Evolutionary conservation across 1,139 yeast species (phyloP).

Genomic region (Taphrina communis): DNA sequence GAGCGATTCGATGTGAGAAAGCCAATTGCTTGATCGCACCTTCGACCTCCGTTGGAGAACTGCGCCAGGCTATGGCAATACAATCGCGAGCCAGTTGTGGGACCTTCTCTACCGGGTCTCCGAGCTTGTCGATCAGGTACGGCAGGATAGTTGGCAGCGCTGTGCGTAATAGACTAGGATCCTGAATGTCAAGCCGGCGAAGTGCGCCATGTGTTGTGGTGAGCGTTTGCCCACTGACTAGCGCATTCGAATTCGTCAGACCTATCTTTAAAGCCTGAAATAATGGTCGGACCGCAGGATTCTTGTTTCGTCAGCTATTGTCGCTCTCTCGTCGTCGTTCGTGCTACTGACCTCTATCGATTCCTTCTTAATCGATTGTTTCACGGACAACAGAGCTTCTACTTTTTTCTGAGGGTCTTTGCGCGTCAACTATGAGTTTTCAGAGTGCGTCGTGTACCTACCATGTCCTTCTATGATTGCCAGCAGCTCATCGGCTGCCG

Average conservation of each 20-base stretch:
- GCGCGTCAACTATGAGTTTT: neutral
- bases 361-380: constrained; percentile 36
- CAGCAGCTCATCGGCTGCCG: constrained; percentile 33
- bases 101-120: constrained; percentile 58
- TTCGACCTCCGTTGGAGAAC: constrained; percentile 65
- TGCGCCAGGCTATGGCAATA: constrained; percentile 71
- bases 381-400: constrained; percentile 20
- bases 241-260: constrained; percentile 30
- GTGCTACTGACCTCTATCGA: constrained; percentile 23
- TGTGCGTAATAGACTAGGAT: constrained; percentile 60
- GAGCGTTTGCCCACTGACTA: constrained; percentile 53
- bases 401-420: constrained; percentile 13
- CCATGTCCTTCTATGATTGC: constrained; percentile 29
- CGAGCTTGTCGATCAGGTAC: constrained; percentile 60
- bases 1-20: constrained; percentile 55
- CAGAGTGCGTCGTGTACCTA: neutral
- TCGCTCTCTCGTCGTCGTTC: neutral
- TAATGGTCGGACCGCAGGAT: constrained; percentile 27
- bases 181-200: constrained; percentile 77
- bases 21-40: constrained; percentile 59
- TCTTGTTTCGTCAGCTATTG: neutral
- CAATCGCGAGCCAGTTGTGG: constrained; percentile 63
- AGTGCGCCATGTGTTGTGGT: constrained; percentile 71
- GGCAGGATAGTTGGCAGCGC: constrained; percentile 64
- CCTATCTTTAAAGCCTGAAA: constrained; percentile 31